phyloP scores from a whole-genome alignment of 805 yeast genomes.

The Pichia scutulata region DNA sequence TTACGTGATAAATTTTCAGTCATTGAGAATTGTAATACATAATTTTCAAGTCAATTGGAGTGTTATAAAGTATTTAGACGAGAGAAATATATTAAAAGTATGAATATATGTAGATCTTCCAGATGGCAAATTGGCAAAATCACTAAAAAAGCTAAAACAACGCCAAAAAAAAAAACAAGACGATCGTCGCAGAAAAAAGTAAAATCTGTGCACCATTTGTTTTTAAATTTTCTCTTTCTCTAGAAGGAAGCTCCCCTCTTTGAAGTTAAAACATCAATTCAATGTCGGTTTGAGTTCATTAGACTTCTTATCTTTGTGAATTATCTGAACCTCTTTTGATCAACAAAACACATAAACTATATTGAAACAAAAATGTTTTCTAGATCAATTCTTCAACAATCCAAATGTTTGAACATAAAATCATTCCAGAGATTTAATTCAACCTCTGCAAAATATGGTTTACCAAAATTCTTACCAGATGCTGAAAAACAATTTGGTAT shows the following conservation, averaged over 20 bases:
- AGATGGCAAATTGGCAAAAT: neutral
- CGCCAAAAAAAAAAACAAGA: neutral
- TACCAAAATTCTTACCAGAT: constrained; percentile 28
- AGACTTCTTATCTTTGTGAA: neutral
- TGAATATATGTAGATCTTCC: neutral
- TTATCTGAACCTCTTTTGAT: neutral
- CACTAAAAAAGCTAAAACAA: neutral
- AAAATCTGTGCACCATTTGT: neutral
- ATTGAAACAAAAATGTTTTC: constrained; percentile 1
- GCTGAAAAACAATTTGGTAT: constrained; percentile 37
- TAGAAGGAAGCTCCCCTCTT: neutral
- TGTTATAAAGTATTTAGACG: neutral
- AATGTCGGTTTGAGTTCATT: neutral
- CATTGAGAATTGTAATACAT: constrained; percentile 4
- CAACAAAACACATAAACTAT: neutral
- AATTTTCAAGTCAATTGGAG: constrained; percentile 3
- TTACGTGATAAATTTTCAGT: constrained; percentile 4
- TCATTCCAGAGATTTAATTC: constrained; percentile 10
- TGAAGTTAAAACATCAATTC: neutral
- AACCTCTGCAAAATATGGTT: constrained; percentile 13
- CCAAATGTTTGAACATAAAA: constrained; percentile 3
- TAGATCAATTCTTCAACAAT: constrained; percentile 1
- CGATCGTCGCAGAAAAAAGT: neutral
- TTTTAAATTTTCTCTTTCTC: neutral
- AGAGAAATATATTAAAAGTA: neutral